phyloP scores from a whole-genome alignment of 495 filamentous ascomycete genomes.

The Trichoderma erinaceum region DNA sequence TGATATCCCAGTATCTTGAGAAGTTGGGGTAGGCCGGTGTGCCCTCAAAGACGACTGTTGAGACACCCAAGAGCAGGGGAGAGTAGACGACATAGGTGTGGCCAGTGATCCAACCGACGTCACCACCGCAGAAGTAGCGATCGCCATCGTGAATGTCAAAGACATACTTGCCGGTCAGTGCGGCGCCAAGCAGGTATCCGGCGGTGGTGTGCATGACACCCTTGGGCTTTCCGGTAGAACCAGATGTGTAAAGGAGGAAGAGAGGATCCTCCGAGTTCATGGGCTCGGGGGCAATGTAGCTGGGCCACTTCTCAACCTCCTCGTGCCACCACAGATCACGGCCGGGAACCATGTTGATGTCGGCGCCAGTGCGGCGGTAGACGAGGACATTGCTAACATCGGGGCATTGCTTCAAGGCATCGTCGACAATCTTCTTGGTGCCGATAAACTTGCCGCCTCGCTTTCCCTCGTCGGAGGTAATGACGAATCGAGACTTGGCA shows the following conservation, averaged over 20 bases:
- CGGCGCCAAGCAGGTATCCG: conserved; percentile 89
- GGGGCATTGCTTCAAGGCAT: conserved; percentile 94
- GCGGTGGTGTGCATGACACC: conserved; percentile 97
- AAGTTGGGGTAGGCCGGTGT: conserved; percentile 97
- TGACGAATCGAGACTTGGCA: conserved; percentile 82
- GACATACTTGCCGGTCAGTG: conserved; percentile 92
- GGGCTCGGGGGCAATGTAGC: conserved; percentile 78
- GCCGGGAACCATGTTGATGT: conserved; percentile 82
- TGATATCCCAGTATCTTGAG: conserved; percentile 97
- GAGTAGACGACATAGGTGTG: conserved; percentile 99
- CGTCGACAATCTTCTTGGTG: conserved; percentile 98
- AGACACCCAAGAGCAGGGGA: conserved; percentile 82
- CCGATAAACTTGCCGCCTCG: conserved; percentile 96
- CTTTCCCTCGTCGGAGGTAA: conserved; percentile 96
- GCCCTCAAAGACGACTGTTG: conserved; percentile 98
- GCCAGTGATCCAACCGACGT: conserved; percentile 99
- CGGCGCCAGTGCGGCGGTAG: conserved; percentile 90
- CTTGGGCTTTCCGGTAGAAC: conserved; percentile 97
- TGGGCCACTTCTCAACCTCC: conserved; percentile 90
- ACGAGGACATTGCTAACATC: conserved; percentile 81
- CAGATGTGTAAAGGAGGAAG: conserved; percentile 96
- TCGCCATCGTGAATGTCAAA: conserved; percentile 96
- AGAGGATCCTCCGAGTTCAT: conserved; percentile 93
- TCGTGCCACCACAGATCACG: conserved; percentile 98
- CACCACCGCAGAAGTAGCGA: conserved; percentile 93